Base-by-base conservation (phyloP, 805 yeast species). In the Hemisphaericaspora nanyangensis region DNA sequence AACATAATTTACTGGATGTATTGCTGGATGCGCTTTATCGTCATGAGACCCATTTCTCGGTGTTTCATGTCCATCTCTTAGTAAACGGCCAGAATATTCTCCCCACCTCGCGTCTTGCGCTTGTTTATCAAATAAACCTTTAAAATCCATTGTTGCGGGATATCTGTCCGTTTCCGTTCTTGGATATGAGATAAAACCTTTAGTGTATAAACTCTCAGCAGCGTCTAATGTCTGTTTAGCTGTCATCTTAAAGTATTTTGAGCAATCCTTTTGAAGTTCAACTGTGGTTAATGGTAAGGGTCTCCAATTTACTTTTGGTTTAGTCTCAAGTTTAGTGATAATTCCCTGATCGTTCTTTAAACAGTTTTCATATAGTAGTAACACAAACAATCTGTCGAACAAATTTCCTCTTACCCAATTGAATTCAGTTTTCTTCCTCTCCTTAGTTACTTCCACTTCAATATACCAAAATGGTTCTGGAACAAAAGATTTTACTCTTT, bases 1-100 rank as follows among this genome's bases (percentile, higher is more conserved):
- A 22, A 53, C 70, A 47, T 66, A 76, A 42, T 63, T 65, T 8
- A 87, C 79, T 0, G 99, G 99, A 60, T 93, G 97, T 42, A 93
- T 93, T 0, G 99, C 97, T 4, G 99, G 98, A 74, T 93, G 99
- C 17, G 99, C 98, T 55, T 88, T 81, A 63, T 93, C 99, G 54
- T 89, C 85, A 54, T 86, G 82, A 10, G 68, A 72, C 4, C 99
- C 99, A 29, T 71, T 70, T 36, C 98, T 65, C 0, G 99, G 99
- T 4, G 53, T 52, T n/a, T 70, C 52, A 51, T 74, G 85, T 29
- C 70, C 72, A 25, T 70, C 72, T 3, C 59, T 37, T 3, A 59
- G 46, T 42, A 66, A 44, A 43, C 62, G 42, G 8, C 49, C 47
- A 0, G 96, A 91, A 54, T 85, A 89, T 0, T 46, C 43, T 0